Evolutionary conservation across 306 rosid species (phyloP).

Genomic region (Rosa lucieae): DNA sequence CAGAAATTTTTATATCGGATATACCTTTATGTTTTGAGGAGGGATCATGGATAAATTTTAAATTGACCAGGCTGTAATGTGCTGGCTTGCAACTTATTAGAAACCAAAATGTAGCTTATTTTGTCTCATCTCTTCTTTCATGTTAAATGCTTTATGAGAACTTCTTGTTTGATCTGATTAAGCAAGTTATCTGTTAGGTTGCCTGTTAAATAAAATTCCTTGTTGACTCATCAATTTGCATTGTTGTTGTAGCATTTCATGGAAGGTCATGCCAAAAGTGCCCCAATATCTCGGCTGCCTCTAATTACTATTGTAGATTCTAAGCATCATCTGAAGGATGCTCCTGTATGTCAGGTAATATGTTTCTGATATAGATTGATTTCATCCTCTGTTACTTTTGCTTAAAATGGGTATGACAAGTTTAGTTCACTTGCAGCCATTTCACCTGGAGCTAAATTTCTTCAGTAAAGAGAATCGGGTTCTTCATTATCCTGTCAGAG

Average conservation of each 20-base stretch:
- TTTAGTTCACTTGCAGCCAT: constrained; percentile 64
- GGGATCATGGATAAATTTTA: background rate
- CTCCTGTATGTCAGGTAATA: constrained; percentile 77
- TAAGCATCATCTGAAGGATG: constrained; percentile 83
- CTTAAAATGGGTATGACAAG: constrained; percentile 30
- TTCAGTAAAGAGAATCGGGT: constrained; percentile 92
- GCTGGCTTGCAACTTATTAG: background rate
- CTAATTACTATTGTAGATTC: constrained; percentile 75
- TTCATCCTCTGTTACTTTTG: constrained; percentile 26
- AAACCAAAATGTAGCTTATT: background rate
- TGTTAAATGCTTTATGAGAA: constrained; percentile 6
- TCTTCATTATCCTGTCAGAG: constrained; percentile 95
- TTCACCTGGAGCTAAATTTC: constrained; percentile 94
- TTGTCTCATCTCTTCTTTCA: constrained; percentile 11
- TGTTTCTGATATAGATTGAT: constrained; percentile 27
- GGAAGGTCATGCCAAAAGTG: constrained; percentile 88
- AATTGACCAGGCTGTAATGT: background rate
- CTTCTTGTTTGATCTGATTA: constrained; percentile 8
- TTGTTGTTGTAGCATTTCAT: constrained; percentile 78
- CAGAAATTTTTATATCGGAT: background rate
- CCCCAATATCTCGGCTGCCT: constrained; percentile 95
- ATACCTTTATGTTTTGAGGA: constrained; percentile 10
- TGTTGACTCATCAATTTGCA: constrained; percentile 13
- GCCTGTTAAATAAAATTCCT: background rate
- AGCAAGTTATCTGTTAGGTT: constrained; percentile 1